Evolutionary conservation across 345 rosid genomes (phyloP).

Genomic region (Eutrema heterophyllum): DNA sequence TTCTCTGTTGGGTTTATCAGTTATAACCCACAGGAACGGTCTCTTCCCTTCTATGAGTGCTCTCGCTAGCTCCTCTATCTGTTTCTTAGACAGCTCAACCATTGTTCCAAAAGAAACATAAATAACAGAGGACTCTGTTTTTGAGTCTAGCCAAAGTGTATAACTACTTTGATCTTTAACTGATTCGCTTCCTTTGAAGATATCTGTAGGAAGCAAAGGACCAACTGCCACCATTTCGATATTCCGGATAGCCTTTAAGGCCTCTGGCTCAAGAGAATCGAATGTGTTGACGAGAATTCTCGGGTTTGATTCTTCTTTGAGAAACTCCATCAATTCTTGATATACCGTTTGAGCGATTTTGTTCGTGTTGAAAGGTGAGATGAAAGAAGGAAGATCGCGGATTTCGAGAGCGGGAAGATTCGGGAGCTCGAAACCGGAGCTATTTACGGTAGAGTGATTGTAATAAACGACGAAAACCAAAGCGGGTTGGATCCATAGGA

Average conservation of each 20-base stretch:
- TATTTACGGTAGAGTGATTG: conserved; percentile 47
- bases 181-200: conserved; percentile 1
- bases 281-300: conserved; percentile 47
- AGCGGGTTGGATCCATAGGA: conserved; percentile 75
- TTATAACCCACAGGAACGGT: conserved; percentile 54
- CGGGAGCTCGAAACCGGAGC: conserved; percentile 22
- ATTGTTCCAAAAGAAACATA: conserved; percentile 66
- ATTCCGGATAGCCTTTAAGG: conserved; percentile 19
- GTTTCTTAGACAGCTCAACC: conserved; percentile 36
- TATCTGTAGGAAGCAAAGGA: conserved; percentile 31
- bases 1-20: conserved; percentile 29
- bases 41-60: conserved; percentile 29
- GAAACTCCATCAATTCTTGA: conserved; percentile 27
- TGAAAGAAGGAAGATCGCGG: conserved; percentile 54
- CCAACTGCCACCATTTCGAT: conserved; percentile 29
- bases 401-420: not conserved
- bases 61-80: conserved; percentile 40
- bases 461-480: conserved; percentile 52
- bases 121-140: conserved; percentile 47
- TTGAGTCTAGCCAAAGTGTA: conserved; percentile 43
- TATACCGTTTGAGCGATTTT: not conserved
- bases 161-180: conserved; percentile 11
- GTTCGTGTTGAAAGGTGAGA: conserved; percentile 20
- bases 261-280: conserved; percentile 39
- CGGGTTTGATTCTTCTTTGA: conserved; percentile 32